These are phyloP conservation scores for Clavariopsis aquatica DNA, from an alignment of 495 filamentous ascomycete species.

Conservation along the genomic window DNA sequence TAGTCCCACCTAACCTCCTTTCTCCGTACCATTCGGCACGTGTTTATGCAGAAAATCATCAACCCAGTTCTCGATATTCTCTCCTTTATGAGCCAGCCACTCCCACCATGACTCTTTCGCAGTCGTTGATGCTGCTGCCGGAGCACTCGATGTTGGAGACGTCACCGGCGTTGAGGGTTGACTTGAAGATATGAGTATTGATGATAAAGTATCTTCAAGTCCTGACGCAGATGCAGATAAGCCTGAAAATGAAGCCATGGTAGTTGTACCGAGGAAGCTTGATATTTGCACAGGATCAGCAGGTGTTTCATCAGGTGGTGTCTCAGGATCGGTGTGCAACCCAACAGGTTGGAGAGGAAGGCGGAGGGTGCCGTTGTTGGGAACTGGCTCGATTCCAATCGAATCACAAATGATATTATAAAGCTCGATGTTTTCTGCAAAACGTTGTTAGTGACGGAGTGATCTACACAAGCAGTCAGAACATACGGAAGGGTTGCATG, in stretches of 20 bases:
- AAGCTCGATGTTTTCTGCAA: conserved; percentile 83
- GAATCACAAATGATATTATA: conserved; percentile 93
- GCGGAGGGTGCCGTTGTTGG: conserved; percentile 87
- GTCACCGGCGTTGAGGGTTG: background rate
- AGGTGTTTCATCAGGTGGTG: conserved; percentile 35
- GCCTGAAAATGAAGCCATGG: conserved; percentile 11
- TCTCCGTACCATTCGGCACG: conserved; percentile 5
- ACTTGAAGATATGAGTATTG: background rate
- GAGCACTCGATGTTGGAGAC: conserved; percentile 24
- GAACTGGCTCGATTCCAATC: conserved; percentile 63
- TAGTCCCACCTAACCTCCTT: background rate
- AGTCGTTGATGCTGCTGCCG: conserved; percentile 21
- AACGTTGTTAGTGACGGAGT: background rate
- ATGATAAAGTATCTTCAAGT: conserved; percentile 13
- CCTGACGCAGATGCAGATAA: conserved; percentile 18
- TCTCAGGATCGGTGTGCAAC: conserved; percentile 58
- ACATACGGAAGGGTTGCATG: conserved; percentile 81
- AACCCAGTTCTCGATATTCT: conserved; percentile 36
- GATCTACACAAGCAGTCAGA: conserved; percentile 5
- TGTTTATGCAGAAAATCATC: conserved; percentile 30
- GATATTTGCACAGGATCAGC: conserved; percentile 36
- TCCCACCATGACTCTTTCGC: conserved; percentile 34
- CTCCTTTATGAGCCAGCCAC: conserved; percentile 34
- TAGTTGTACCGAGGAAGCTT: conserved; percentile 3
- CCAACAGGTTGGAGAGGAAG: conserved; percentile 72